A percentile compares a stretch with the other conserved stretches of the same genome.
These are phyloP conservation scores for Trichophyton rubrum DNA, from an alignment of 2,329 filamentous ascomycete genomes.

Conservation along the genomic window DNA sequence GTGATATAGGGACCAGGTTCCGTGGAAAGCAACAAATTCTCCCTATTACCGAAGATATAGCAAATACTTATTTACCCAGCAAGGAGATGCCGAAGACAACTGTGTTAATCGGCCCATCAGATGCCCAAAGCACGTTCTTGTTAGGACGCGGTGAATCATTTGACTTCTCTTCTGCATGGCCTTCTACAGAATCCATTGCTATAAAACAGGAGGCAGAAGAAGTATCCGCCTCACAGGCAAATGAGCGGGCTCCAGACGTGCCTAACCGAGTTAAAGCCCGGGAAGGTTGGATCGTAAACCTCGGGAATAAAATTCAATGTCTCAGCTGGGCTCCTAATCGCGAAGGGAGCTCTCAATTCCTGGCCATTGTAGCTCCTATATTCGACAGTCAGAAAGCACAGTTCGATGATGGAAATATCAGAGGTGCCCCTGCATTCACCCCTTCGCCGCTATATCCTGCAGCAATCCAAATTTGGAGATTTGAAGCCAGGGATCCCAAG, in stretches of 20 bases:
- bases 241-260: background rate
- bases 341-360: conserved; percentile 40
- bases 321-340: conserved; percentile 37
- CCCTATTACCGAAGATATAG: conserved; percentile 27
- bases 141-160: conserved; percentile 33
- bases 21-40: conserved; percentile 29
- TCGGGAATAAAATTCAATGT: conserved; percentile 43
- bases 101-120: conserved; percentile 41
- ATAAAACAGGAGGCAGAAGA: conserved; percentile 10
- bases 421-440: conserved; percentile 38
- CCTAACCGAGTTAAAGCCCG: conserved; percentile 19
- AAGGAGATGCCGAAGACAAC: conserved; percentile 24
- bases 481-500: conserved; percentile 26
- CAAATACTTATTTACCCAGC: conserved; percentile 32
- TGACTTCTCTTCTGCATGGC: conserved; percentile 37
- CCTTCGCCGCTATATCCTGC: conserved; percentile 38
- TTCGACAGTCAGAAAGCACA: conserved; percentile 25
- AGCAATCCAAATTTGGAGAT: conserved; percentile 48
- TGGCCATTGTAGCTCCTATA: conserved; percentile 39
- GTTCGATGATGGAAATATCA: conserved; percentile 21
- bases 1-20: conserved; percentile 32
- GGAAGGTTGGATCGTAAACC: conserved; percentile 44
- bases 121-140: conserved; percentile 32
- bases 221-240: conserved; percentile 6
- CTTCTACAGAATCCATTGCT: conserved; percentile 8